phyloP scores from a whole-genome alignment of 2,329 filamentous ascomycete genomes.

The Nigrospora osmanthi region DNA sequence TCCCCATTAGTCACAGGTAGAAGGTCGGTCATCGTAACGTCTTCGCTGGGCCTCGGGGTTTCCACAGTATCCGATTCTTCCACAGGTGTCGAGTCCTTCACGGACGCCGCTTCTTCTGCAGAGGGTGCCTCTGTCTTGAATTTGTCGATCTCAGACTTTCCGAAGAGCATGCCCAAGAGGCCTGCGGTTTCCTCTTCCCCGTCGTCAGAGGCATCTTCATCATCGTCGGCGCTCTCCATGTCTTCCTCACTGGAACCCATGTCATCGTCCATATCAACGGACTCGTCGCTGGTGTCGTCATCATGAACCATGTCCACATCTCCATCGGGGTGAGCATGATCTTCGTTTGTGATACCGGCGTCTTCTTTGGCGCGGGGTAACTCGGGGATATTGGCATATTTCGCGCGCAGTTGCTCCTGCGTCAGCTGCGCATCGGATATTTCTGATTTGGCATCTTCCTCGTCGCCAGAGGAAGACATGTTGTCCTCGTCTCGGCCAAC shows the following conservation, averaged over 20 bases:
- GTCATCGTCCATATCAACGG: slow-evolving; percentile 62
- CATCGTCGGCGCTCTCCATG: slow-evolving; percentile 34
- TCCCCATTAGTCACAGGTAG: slow-evolving; percentile 5
- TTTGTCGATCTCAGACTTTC: slow-evolving; percentile 47
- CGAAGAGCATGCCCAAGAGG: slow-evolving; percentile 50
- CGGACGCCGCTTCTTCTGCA: no score
- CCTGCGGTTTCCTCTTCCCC: slow-evolving; percentile 35
- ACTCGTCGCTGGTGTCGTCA: slow-evolving; percentile 54
- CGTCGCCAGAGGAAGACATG: slow-evolving; percentile 58
- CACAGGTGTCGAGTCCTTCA: no score
- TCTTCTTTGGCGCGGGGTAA: slow-evolving; percentile 24
- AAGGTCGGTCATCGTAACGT: slow-evolving; percentile 26
- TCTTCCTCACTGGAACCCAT: slow-evolving; percentile 47
- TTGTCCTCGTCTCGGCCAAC: slow-evolving; percentile 41
- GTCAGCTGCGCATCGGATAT: slow-evolving; percentile 57
- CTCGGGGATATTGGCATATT: slow-evolving; percentile 59
- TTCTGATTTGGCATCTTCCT: slow-evolving; percentile 44
- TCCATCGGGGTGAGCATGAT: neutral
- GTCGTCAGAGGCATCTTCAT: slow-evolving; percentile 30
- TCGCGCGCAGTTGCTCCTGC: slow-evolving; percentile 59
- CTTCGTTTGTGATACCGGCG: slow-evolving; percentile 12
- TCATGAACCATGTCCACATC: slow-evolving; percentile 10
- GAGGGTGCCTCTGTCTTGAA: slow-evolving; percentile 30
- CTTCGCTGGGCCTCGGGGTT: slow-evolving; percentile 12
- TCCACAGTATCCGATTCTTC: slow-evolving; percentile 1